phyloP scores from a whole-genome alignment of 306 rosid genomes.

The Corylus heterophylla region DNA sequence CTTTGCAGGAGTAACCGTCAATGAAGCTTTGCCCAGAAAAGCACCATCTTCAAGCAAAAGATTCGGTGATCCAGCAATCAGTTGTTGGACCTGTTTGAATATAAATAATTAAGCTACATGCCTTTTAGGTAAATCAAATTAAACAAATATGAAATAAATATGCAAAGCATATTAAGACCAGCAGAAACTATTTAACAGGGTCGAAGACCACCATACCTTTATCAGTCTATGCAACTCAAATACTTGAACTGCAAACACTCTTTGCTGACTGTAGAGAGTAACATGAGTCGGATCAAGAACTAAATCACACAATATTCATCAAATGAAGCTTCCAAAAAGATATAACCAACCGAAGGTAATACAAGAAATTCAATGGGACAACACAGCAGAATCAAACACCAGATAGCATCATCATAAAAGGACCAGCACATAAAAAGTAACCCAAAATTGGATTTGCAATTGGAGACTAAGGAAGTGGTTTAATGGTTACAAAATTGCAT shows the following conservation, averaged over 20 bases:
- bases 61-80: conserved; percentile 90
- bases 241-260: conserved; percentile 75
- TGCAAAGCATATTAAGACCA: conserved; percentile 27
- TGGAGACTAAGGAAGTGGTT: conserved; percentile 2
- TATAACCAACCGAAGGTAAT: conserved; percentile 12
- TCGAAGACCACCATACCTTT: conserved; percentile 52
- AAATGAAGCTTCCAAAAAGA: conserved; percentile 24
- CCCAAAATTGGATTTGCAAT: conserved; percentile 21
- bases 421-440: conserved; percentile 9
- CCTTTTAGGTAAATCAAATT: conserved; percentile 20
- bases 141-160: conserved; percentile 14
- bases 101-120: conserved; percentile 23
- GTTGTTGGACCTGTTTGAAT: conserved; percentile 76
- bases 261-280: conserved; percentile 80
- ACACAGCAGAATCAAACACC: conserved; percentile 24
- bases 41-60: conserved; percentile 64
- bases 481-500: conserved; percentile 4
- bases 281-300: conserved; percentile 60
- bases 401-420: conserved; percentile 18
- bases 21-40: conserved; percentile 60
- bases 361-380: conserved; percentile 30
- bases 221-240: conserved; percentile 77
- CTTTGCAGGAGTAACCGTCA: conserved; percentile 49
- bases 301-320: conserved; percentile 36
- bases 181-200: conserved; percentile 21